Base-by-base conservation (phyloP, 1,284 basidiomycete species). In the Neonothopanus nambi region DNA sequence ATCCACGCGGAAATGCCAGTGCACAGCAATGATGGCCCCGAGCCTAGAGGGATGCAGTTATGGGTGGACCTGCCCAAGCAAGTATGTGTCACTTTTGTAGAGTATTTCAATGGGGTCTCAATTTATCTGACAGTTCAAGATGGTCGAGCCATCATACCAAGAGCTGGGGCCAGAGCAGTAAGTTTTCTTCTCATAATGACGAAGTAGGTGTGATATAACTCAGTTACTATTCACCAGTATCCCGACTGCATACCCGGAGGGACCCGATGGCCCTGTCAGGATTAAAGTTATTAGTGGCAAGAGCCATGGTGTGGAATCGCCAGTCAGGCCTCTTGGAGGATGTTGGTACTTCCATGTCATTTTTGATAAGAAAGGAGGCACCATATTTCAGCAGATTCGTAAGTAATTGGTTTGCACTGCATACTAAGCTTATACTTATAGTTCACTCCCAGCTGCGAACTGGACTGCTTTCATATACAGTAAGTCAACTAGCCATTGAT, bases 1-100 rank as follows among this genome's bases (percentile, higher is more conserved):
- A 87, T 94, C 53, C 91, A 94, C 63, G 87, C 89, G 3, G 92
- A 92, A 71, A 97, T 98, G 91, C 95, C 96, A 2, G 76, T 93
- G 4, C 87, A 90, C 59, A 83, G 74, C 5, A 40, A 50, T 12
- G 48, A 40, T 21, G 12, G 30, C 6, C 51, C 37, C 13, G 37
- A 37, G 13, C 44, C 41, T n/a, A 6, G 75, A 42, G 51, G 51
- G 35, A 38, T 98, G 37, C 95, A 98, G 65, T 82, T 98, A 23
- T 98, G 95, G 96, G 76, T 98, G 42, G 95, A 98, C 71, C 76
- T 98, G 15, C 96, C 95, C 0, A 87, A 88, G 62, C 67, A 89
- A 68, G 82, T 82, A 60, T 37, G 69, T 57, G 30, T 24, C 44
- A 30, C 20, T 47, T 48, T 48, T 37, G 48, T 33, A 18, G 44